Evolutionary conservation across 768 basidiomycete genomes (phyloP).

Genomic region (Psilocybe subaeruginosa): DNA sequence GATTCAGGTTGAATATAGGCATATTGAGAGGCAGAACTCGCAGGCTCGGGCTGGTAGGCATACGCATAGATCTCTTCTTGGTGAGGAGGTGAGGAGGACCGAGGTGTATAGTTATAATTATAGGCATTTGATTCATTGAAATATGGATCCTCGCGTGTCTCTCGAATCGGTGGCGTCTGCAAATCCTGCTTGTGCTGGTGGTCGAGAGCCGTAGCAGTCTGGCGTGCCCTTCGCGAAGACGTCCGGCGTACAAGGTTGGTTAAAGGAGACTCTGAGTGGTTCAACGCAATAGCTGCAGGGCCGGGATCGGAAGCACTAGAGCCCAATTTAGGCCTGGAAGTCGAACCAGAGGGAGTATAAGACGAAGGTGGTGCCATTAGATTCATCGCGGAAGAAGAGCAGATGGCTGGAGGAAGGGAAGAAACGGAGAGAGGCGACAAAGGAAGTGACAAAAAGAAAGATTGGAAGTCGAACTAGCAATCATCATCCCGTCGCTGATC

Average conservation of each 20-base stretch:
- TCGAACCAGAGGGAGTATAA: neutral
- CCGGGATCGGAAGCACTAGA: neutral
- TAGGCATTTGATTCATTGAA: neutral
- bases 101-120: neutral
- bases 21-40: neutral
- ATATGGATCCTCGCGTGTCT: neutral
- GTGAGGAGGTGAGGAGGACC: neutral
- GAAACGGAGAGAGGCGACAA: neutral
- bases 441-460: neutral
- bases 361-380: neutral
- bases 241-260: conserved; percentile 57
- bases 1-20: conserved; percentile 5
- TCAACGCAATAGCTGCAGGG: neutral
- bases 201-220: conserved; percentile 10
- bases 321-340: neutral
- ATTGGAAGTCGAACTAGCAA: neutral
- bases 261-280: conserved; percentile 51
- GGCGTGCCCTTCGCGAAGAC: conserved; percentile 43
- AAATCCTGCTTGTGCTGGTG: conserved; percentile 15
- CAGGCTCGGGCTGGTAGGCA: neutral
- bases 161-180: conserved; percentile 7
- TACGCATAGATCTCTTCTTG: conserved; percentile 3
- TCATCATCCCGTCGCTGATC: neutral
- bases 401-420: neutral
- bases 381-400: neutral